Evolutionary conservation across 345 rosid species (phyloP).

Genomic region (Cochlearia excelsa): DNA sequence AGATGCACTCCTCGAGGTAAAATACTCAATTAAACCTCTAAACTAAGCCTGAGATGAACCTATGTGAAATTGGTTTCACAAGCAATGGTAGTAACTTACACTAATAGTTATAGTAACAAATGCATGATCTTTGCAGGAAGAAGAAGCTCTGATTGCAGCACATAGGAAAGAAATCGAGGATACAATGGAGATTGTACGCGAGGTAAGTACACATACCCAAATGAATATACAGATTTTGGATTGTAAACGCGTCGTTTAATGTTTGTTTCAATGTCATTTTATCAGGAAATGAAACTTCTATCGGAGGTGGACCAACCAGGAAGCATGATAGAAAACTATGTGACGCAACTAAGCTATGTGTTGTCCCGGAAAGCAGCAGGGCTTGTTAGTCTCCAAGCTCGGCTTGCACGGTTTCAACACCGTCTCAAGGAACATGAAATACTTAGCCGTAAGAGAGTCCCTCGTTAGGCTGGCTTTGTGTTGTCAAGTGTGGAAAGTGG

Average conservation of each 20-base stretch:
- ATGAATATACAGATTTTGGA: not conserved
- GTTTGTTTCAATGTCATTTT: not conserved
- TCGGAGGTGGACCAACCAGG: conserved; percentile 98
- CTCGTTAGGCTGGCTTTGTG: conserved; percentile 35
- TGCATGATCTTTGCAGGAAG: conserved; percentile 53
- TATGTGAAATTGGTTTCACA: conserved; percentile 9
- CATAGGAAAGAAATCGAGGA: conserved; percentile 99
- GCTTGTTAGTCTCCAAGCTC: conserved; percentile 88
- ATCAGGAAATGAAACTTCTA: conserved; percentile 89
- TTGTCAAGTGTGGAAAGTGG: conserved; percentile 25
- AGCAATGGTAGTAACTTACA: conserved; percentile 7
- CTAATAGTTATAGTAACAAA: conserved; percentile 2
- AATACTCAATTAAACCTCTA: conserved; percentile 6
- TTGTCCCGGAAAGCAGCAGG: conserved; percentile 96
- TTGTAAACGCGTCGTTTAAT: not conserved
- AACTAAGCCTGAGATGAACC: not conserved
- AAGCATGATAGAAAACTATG: conserved; percentile 89
- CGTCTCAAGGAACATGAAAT: conserved; percentile 93
- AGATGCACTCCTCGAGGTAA: conserved; percentile 85
- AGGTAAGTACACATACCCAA: conserved; percentile 47
- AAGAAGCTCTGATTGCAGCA: conserved; percentile 87
- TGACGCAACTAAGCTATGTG: conserved; percentile 83
- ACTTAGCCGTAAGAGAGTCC: conserved; percentile 80
- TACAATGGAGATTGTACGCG: conserved; percentile 97
- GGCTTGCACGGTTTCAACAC: conserved; percentile 95